phyloP scores from a whole-genome alignment of 768 basidiomycete genomes.

The Hericium coralloides region DNA sequence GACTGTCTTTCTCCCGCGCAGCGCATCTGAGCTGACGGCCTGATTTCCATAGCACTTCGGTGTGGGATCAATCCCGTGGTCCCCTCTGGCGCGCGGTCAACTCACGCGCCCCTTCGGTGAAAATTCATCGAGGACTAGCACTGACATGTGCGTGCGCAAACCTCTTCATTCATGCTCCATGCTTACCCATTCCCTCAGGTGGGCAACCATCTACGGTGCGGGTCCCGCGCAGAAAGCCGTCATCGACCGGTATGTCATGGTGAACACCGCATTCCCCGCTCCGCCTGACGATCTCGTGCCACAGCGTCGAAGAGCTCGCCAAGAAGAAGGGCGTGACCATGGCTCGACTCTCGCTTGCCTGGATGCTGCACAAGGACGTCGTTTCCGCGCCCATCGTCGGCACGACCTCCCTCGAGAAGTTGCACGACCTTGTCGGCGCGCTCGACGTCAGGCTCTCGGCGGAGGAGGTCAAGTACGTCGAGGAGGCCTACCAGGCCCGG shows the following conservation, averaged over 20 bases:
- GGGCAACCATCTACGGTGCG: neutral
- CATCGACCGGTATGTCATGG: neutral
- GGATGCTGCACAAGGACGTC: constrained; percentile 18
- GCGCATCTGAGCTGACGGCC: neutral
- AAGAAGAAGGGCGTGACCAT: constrained; percentile 24
- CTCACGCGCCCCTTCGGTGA: too few species aligned
- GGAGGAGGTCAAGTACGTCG: constrained; percentile 33
- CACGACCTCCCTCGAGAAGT: neutral
- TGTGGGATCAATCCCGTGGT: too few species aligned
- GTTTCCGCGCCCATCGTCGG: too few species aligned
- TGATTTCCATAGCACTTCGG: too few species aligned
- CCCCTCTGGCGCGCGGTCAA: too few species aligned
- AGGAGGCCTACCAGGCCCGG: constrained; percentile 25
- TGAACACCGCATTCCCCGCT: too few species aligned
- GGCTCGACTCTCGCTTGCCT: constrained; percentile 29
- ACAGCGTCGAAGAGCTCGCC: constrained; percentile 23
- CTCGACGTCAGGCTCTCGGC: constrained; percentile 27
- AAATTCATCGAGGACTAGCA: neutral
- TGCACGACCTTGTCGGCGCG: constrained; percentile 6
- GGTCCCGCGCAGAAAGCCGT: too few species aligned
- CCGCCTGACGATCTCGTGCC: neutral
- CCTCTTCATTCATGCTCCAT: neutral
- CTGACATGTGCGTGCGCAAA: neutral
- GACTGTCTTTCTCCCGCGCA: neutral
- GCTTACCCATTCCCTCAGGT: neutral